A percentile compares a stretch with the other conserved stretches of the same genome.
Evolutionary conservation across 1,139 yeast species (phyloP).

Genomic region (Chernovozyma aurita): DNA sequence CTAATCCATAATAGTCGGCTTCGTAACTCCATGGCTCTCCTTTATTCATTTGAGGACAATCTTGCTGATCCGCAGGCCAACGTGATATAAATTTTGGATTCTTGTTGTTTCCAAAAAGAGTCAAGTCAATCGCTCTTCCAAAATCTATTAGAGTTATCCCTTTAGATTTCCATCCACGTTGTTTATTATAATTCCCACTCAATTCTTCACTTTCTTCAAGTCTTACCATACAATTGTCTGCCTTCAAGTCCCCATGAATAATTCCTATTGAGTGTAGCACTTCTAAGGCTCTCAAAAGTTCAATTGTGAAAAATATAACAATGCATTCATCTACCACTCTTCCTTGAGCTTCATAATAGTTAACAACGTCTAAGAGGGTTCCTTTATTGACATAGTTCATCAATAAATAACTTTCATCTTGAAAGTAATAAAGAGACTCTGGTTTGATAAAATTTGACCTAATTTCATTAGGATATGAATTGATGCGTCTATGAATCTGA

Average conservation of each 20-base stretch:
- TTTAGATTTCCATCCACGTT: conserved; percentile 46
- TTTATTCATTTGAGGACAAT: conserved; percentile 69
- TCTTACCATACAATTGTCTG: conserved; percentile 48
- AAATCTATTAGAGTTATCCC: conserved; percentile 75
- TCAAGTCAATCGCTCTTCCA: conserved; percentile 76
- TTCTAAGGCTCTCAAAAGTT: conserved; percentile 58
- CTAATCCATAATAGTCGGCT: conserved; percentile 83
- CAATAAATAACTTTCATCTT: conserved; percentile 72
- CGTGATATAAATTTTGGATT: conserved; percentile 49
- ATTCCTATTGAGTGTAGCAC: conserved; percentile 60
- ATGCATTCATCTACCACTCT: conserved; percentile 54
- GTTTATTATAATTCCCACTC: conserved; percentile 28
- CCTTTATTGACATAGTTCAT: conserved; percentile 73
- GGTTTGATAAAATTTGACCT: conserved; percentile 42
- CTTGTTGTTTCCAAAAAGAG: conserved; percentile 31
- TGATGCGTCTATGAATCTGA: conserved; percentile 44
- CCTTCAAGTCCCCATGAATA: conserved; percentile 81
- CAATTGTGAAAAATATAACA: conserved; percentile 59
- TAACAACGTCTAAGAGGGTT: conserved; percentile 70
- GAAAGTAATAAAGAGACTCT: conserved; percentile 50
- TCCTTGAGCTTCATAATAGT: conserved; percentile 32
- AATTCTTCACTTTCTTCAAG: conserved; percentile 11
- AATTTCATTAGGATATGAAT: conserved; percentile 9
- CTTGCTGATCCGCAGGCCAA: conserved; percentile 69
- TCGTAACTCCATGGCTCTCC: conserved; percentile 71